Conservation (phyloP, 2,329 filamentous ascomycete genomes). For the Cucurbitaria berberidis region DNA sequence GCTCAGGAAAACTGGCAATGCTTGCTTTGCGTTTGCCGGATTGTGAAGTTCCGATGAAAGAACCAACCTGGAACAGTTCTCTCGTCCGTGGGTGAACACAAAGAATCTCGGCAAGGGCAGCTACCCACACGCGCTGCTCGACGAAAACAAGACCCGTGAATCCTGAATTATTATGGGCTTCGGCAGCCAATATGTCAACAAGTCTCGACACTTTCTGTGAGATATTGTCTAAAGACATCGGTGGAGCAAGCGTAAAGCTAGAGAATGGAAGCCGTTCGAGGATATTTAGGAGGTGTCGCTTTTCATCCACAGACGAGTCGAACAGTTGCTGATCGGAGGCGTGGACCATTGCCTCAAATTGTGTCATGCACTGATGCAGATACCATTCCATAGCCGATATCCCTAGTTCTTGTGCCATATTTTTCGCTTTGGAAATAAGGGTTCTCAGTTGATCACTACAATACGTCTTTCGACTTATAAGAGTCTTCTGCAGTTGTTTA, state of each 20-base stretch:
- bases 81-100: conserved; percentile 36
- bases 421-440: conserved; percentile 41
- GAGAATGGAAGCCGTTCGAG: conserved; percentile 22
- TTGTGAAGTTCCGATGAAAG: conserved; percentile 61
- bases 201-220: conserved; percentile 47
- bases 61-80: conserved; percentile 50
- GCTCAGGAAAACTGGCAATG: conserved; percentile 57
- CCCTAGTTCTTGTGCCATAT: conserved; percentile 49
- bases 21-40: conserved; percentile 52
- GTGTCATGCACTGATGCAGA: conserved; percentile 44
- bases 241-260: not conserved
- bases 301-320: conserved; percentile 45
- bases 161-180: conserved; percentile 29
- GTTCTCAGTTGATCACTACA: conserved; percentile 48
- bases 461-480: conserved; percentile 46
- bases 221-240: conserved; percentile 25
- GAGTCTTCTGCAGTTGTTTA: conserved; percentile 33
- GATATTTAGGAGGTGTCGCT: conserved; percentile 40
- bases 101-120: conserved; percentile 50
- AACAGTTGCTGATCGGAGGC: conserved; percentile 30
- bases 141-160: conserved; percentile 56
- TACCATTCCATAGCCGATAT: conserved; percentile 48
- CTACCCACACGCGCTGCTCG: conserved; percentile 53
- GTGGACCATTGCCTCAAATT: conserved; percentile 25
- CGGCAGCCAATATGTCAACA: conserved; percentile 45